Conservation (phyloP, 495 filamentous ascomycete species). For the Tuber calosporum region DNA sequence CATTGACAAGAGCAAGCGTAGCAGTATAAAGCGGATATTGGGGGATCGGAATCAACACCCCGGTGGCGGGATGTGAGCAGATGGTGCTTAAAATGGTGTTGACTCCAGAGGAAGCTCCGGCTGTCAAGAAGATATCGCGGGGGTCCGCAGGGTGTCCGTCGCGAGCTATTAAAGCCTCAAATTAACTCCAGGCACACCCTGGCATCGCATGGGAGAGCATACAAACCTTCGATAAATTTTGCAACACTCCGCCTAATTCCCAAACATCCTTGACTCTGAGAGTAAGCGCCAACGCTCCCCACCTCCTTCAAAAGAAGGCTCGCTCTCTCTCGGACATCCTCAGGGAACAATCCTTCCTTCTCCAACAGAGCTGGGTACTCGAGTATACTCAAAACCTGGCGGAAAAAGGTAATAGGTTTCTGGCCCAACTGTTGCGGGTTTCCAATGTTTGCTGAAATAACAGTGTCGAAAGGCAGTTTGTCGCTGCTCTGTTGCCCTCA, state of each 20-base stretch:
- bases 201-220: neutral
- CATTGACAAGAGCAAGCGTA: constrained; percentile 76
- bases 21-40: constrained; percentile 98
- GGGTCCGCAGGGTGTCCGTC: constrained; percentile 79
- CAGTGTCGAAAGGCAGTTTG: constrained; percentile 73
- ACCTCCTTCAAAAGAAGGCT: constrained; percentile 68
- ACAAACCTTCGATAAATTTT: constrained; percentile 75
- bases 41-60: constrained; percentile 88
- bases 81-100: constrained; percentile 87
- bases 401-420: constrained; percentile 98
- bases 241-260: constrained; percentile 82
- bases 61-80: constrained; percentile 67
- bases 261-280: constrained; percentile 79
- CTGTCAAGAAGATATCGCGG: constrained; percentile 73
- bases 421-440: constrained; percentile 98
- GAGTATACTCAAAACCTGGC: constrained; percentile 87
- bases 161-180: constrained; percentile 49
- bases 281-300: constrained; percentile 92
- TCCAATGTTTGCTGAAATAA: constrained; percentile 96
- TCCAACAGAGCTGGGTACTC: constrained; percentile 82
- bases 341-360: constrained; percentile 50
- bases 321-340: constrained; percentile 80
- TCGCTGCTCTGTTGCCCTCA: constrained; percentile 37
- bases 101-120: constrained; percentile 87
- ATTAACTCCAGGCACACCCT: constrained; percentile 13